Evolutionary conservation across 129 eudicot species (phyloP).

Genomic region (Chrysanthemum lavandulifolium): DNA sequence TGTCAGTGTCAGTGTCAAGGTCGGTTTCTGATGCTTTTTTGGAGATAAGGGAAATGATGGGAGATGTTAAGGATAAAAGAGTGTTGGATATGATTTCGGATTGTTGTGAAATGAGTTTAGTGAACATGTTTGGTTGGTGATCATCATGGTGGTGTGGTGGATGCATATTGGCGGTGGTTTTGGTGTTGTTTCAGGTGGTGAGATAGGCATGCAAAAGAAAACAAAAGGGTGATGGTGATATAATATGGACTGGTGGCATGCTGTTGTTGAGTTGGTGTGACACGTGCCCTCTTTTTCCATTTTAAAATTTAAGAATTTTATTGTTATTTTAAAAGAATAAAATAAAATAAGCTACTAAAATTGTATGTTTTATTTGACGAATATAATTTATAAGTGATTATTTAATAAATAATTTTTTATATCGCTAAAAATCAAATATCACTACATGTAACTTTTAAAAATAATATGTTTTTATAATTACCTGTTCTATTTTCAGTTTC

Average conservation of each 20-base stretch:
- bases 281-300: conserved; percentile 21
- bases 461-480: no score
- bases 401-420: no score
- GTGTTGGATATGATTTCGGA: conserved; percentile 32
- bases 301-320: no score
- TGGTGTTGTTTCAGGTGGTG: neutral
- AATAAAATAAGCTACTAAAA: no score
- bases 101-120: conserved; percentile 41
- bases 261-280: neutral
- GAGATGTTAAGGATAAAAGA: conserved; percentile 34
- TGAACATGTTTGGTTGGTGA: conserved; percentile 22
- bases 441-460: no score
- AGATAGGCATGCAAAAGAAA: conserved; percentile 3
- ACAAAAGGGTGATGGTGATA: neutral
- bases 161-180: conserved; percentile 13
- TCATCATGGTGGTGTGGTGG: conserved; percentile 21
- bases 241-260: conserved; percentile 22
- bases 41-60: conserved; percentile 18
- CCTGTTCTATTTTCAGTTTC: no score
- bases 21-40: conserved; percentile 7
- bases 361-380: no score
- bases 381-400: no score
- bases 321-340: no score
- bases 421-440: no score
- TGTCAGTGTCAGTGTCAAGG: conserved; percentile 10